Evolutionary conservation across 345 rosid species (phyloP).

Genomic region (Nasturtium officinale): DNA sequence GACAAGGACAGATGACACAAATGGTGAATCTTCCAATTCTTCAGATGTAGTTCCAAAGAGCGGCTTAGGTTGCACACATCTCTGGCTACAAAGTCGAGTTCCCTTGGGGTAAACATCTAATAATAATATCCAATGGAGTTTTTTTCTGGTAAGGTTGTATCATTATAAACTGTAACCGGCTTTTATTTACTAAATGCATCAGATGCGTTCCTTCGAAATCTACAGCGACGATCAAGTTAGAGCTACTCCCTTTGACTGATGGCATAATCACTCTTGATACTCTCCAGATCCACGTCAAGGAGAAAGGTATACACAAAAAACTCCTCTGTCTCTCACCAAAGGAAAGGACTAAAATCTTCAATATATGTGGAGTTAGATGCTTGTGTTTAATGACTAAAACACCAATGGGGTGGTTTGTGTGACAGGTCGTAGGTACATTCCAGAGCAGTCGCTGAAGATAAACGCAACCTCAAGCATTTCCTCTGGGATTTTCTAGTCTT

Average conservation of each 20-base stretch:
- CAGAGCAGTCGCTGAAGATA: constrained; percentile 88
- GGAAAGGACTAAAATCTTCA: constrained; percentile 3
- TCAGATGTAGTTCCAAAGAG: constrained; percentile 68
- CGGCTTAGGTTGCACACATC: constrained; percentile 79
- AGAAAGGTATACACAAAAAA: constrained; percentile 67
- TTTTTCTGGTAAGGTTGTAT: constrained; percentile 16
- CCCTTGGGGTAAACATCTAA: constrained; percentile 74
- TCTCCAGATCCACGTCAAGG: constrained; percentile 81
- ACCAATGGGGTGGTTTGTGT: constrained; percentile 22
- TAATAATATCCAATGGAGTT: constrained; percentile 31
- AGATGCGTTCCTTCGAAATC: constrained; percentile 92
- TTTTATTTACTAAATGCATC: constrained; percentile 43
- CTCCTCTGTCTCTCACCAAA: constrained; percentile 10
- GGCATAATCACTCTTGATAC: constrained; percentile 93
- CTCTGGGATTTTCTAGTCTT: constrained; percentile 59
- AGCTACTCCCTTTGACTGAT: constrained; percentile 95
- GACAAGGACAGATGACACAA: constrained; percentile 43
- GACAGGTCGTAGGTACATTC: constrained; percentile 84
- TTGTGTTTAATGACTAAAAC: neutral
- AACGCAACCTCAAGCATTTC: constrained; percentile 90
- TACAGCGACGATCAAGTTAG: constrained; percentile 83
- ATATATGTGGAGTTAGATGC: neutral
- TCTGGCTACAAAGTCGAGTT: constrained; percentile 98
- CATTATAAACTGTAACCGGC: constrained; percentile 17
- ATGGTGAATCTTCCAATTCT: constrained; percentile 57